Percentiles rank a stretch among this genome's conserved stretches.
Evolutionary conservation across 2,329 filamentous ascomycete species (phyloP).

Genomic region (Botrytis cinerea): DNA sequence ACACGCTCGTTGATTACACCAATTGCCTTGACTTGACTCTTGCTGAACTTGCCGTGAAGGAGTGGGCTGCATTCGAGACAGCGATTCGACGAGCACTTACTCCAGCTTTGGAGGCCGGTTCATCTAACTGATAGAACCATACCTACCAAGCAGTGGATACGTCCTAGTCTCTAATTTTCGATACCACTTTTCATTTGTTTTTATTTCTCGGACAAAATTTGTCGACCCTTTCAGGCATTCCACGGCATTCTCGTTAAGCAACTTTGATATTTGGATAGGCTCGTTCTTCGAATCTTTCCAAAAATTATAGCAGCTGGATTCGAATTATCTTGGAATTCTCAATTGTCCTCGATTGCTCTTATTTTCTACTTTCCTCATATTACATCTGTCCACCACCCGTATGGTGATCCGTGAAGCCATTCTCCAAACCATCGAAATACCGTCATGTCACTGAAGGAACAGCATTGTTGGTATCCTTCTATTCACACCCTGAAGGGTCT

Average conservation of each 20-base stretch:
- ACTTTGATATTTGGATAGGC: neutral
- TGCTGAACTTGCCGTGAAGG: conserved; percentile 47
- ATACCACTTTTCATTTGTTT: neutral
- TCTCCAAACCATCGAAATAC: conserved; percentile 13
- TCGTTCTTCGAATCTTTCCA: conserved; percentile 2
- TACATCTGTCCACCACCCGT: conserved; percentile 3
- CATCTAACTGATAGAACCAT: conserved; percentile 1
- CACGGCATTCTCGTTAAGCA: neutral
- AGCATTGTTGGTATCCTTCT: conserved; percentile 20
- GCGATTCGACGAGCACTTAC: conserved; percentile 45
- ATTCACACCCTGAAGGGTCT: neutral
- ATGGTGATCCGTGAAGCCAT: conserved; percentile 27
- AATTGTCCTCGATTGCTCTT: conserved; percentile 2
- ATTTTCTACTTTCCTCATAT: conserved; percentile 2
- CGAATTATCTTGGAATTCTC: neutral
- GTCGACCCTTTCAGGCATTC: conserved; percentile 1
- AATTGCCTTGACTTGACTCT: conserved; percentile 50
- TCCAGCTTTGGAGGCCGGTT: conserved; percentile 24
- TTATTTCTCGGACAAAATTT: conserved; percentile 3
- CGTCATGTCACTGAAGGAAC: conserved; percentile 23
- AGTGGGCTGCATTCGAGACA: conserved; percentile 53
- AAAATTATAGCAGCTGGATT: neutral
- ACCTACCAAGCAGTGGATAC: neutral
- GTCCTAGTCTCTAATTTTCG: neutral
- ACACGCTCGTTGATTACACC: conserved; percentile 50